Conservation (phyloP, 176 grass and related monocot genomes). For the Oryza rufipogon region DNA sequence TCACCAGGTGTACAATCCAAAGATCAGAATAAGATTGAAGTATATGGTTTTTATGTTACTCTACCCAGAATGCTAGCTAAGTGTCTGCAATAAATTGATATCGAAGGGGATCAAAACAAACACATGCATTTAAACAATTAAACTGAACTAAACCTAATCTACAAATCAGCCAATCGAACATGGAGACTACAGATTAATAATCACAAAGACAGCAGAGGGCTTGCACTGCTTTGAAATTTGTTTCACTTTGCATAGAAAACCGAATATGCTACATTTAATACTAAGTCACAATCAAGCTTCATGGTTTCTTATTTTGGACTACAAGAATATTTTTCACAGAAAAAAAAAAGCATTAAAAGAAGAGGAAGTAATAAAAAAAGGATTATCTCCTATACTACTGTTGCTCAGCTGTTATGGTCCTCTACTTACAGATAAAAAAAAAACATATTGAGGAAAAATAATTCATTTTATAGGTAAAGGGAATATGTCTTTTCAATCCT, state of each 20-base stretch:
- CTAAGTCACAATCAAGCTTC: conserved; percentile 6
- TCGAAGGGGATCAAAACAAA: conserved; percentile 15
- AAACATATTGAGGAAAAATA: background rate
- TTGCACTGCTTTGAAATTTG: background rate
- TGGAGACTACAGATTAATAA: background rate
- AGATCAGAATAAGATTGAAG: background rate
- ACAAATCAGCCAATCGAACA: conserved; percentile 1
- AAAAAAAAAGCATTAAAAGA: background rate
- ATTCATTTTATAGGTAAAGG: conserved; percentile 5
- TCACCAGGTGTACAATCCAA: background rate
- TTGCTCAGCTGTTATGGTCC: background rate
- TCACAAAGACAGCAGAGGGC: background rate
- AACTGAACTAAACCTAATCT: background rate
- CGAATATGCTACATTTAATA: background rate
- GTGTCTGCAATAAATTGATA: conserved; percentile 9
- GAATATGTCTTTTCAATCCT: background rate
- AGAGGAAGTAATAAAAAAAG: background rate
- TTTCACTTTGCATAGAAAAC: background rate
- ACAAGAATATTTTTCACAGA: background rate
- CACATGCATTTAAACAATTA: conserved; percentile 1
- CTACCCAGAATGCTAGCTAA: conserved; percentile 13
- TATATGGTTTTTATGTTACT: conserved; percentile 3
- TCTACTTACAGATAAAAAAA: background rate
- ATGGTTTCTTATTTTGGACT: conserved; percentile 6
- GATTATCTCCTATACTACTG: background rate